Percentiles rank a stretch among this genome's conserved stretches.
phyloP scores from a whole-genome alignment of 1,284 basidiomycete genomes.

The Puccinia triticina region DNA sequence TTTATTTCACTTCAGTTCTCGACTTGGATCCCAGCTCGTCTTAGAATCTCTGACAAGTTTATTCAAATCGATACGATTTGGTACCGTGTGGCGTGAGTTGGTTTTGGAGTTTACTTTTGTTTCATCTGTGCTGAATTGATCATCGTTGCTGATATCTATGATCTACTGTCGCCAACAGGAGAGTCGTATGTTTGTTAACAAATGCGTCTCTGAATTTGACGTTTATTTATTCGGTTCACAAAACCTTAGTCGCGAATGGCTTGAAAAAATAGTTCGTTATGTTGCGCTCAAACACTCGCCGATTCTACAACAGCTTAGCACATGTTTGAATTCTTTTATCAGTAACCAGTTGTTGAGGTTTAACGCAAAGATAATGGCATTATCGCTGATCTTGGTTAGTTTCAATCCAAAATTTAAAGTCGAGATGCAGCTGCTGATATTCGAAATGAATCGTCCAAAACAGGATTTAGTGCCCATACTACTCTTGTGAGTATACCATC shows the following conservation, averaged over 20 bases:
- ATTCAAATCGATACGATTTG: neutral
- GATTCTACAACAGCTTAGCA: neutral
- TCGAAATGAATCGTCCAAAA: neutral
- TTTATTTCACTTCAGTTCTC: neutral
- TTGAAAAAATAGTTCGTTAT: conserved; percentile 15
- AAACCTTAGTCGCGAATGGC: conserved; percentile 17
- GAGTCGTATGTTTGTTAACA: conserved; percentile 2
- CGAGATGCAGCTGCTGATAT: neutral
- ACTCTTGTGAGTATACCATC: conserved; percentile 5
- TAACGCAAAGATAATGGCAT: conserved; percentile 10
- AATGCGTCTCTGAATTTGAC: neutral
- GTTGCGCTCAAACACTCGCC: neutral
- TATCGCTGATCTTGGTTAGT: neutral
- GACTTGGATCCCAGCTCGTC: conserved; percentile 14
- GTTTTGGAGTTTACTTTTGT: neutral
- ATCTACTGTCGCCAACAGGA: neutral
- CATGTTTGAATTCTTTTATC: neutral
- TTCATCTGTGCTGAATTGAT: neutral
- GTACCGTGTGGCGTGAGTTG: neutral
- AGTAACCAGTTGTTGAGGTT: conserved; percentile 23
- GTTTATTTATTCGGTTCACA: conserved; percentile 8
- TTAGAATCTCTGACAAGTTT: neutral
- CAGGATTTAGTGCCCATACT: conserved; percentile 10
- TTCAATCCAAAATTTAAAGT: neutral
- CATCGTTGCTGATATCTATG: neutral